Evolutionary conservation across 2,329 filamentous ascomycete genomes (phyloP), one percentile per base, ranked within the genome.

Genomic region (Pseudogymnoascus sp.): DNA sequence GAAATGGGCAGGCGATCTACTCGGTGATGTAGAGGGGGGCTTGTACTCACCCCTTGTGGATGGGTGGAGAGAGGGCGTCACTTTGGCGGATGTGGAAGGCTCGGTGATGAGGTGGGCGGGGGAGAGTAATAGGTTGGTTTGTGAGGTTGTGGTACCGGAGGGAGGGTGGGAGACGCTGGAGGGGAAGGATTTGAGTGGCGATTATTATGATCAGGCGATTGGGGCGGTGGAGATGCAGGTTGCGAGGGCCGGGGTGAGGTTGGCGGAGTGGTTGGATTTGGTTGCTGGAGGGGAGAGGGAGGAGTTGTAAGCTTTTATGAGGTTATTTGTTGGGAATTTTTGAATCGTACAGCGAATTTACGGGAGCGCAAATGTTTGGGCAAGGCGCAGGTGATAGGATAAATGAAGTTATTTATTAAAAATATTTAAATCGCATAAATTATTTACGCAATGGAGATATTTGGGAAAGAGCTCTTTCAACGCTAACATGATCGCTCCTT

Each of bases 191-290:
- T 76, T 89, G 22, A 79, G 79, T 28, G 82, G 81, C 0, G 78
- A 80, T 35, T 90, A 90, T 72, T 89, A 84, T 68, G 77, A 84
- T 33, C 79, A 77, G 33, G 86, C 85, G 2, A 81, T 81, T n/a
- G 83, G 81, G 18, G 81, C 86, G 62, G 77, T 90, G 50, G 84
- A 90, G 72, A 70, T 82, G 63, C 83, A 87, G 70, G 78, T 91
- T 63, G 87, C 87, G 6, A 83, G 82, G 65, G 88, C 85, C 3
- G 88, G 88, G 9, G 88, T 84, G 71, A 80, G 88, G 57, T 70
- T 90, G 70, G 87, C 83, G 1, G 80, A 80, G 18, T 89, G 85
- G 84, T 74, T 89, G 63, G 86, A 89, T 69, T 74, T 79, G 67
- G 85, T 88, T 67, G 83, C 77, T 7, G 73, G 77, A 43, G 69